These are phyloP conservation scores for Canariomyces notabilis DNA, from an alignment of 2,329 filamentous ascomycete species.

Conservation along the genomic window DNA sequence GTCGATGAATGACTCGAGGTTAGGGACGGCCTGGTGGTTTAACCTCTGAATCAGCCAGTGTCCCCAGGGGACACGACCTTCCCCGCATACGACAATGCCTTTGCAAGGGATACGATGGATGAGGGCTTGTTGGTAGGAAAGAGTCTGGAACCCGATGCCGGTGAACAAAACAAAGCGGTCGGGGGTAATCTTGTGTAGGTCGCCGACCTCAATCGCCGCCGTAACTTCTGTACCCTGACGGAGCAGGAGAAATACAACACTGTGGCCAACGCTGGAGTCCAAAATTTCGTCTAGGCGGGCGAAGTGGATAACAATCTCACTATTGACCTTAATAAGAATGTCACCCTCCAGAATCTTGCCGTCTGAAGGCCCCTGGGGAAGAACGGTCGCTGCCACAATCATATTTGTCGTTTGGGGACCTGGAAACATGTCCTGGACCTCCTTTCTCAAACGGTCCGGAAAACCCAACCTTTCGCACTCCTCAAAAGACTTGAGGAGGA, in stretches of 20 bases:
- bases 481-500: conserved; percentile 94
- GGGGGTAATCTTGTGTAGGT: conserved; percentile 90
- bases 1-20: conserved; percentile 82
- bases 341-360: conserved; percentile 89
- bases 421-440: conserved; percentile 76
- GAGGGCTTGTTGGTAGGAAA: conserved; percentile 97
- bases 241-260: conserved; percentile 77
- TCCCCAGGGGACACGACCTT: conserved; percentile 88
- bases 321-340: conserved; percentile 88
- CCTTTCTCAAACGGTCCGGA: conserved; percentile 78
- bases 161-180: conserved; percentile 93
- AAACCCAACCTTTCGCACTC: conserved; percentile 89
- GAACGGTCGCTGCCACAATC: conserved; percentile 91
- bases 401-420: conserved; percentile 95
- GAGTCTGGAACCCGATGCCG: conserved; percentile 88
- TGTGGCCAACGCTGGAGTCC: conserved; percentile 76
- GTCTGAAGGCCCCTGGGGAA: conserved; percentile 85
- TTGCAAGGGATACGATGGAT: conserved; percentile 88
- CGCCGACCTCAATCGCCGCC: conserved; percentile 77
- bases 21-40: conserved; percentile 84
- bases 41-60: conserved; percentile 93
- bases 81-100: conserved; percentile 95
- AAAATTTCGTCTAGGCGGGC: conserved; percentile 86
- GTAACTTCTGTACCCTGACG: conserved; percentile 83
- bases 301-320: conserved; percentile 87